Base-by-base conservation (phyloP, 75 land plant species). In the Cunninghamia lanceolata region DNA sequence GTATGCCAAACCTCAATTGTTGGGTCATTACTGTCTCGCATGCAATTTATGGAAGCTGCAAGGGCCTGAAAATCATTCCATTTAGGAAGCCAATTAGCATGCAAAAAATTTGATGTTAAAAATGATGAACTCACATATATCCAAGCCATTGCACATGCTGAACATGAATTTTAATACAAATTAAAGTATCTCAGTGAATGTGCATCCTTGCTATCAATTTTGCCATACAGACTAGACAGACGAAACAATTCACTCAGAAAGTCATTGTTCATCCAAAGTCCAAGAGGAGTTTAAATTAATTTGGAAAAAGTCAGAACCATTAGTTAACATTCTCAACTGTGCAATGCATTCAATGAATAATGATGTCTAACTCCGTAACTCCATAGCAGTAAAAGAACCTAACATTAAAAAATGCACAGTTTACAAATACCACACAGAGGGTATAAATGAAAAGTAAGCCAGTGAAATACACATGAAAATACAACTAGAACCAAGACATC, bases 11-110 rank as follows among this genome's bases (percentile, higher is more conserved):
- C 88, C 88, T 87, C 88, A 87, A 87, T 66, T 38, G 34, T 59
- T 35, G 84, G 68, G 28, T 85, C 87, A 66, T 52, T 53, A 45
- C 88, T 87, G 32, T 87, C 87, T 11, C 87, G 88, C 46, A 87
- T 52, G 9, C 16, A 40, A 85, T 85, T 53, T 16, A 87, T 52
- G 66, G 87, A 87, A 85, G 28, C 86, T 85, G 88, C 88, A 52
- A 87, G 88, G 21, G 39, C 85, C 88, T 87, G 88, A 46, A 83
- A 83, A 83, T 43, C 8, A 83, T 19, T 35, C 15, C 35, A 35
- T 10, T 25, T 43, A 74, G 83, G 5, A 3, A 84, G n/a, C 74
- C 28, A 84, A 35, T 84, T 84, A 63, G n/a, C 42, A 84, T 56
- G 36, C 30, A 10, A 43, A 0, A 39, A 80, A 45, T 3, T 28